Evolutionary conservation across 2,329 filamentous ascomycete species (phyloP).

Genomic region (Fusarium sp.): DNA sequence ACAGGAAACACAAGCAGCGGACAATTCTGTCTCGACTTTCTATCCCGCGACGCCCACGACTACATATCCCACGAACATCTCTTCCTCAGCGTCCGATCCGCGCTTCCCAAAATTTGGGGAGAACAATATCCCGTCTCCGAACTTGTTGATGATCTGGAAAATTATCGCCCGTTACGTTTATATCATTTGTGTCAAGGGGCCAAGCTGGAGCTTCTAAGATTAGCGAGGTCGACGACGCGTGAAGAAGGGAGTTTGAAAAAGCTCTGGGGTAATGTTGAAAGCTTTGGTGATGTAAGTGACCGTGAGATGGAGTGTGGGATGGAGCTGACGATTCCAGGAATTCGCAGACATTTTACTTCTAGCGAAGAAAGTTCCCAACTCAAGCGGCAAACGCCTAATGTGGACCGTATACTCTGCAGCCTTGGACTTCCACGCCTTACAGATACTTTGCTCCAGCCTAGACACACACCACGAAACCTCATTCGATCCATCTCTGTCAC

Average conservation of each 20-base stretch:
- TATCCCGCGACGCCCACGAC: constrained; percentile 34
- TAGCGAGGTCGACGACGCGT: constrained; percentile 12
- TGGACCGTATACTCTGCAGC: constrained; percentile 40
- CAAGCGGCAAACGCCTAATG: constrained; percentile 37
- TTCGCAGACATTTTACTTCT: constrained; percentile 34
- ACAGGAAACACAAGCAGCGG: constrained; percentile 28
- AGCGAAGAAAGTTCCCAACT: not conserved
- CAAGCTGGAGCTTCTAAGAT: constrained; percentile 30
- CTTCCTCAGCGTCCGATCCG: constrained; percentile 31
- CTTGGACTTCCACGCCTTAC: constrained; percentile 35
- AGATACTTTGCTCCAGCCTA: constrained; percentile 19
- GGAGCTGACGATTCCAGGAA: constrained; percentile 19
- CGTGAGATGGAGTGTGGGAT: accelerated
- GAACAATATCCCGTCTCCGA: constrained; percentile 33
- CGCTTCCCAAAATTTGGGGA: constrained; percentile 40
- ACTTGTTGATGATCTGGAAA: constrained; percentile 37
- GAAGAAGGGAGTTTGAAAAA: not conserved
- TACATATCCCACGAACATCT: constrained; percentile 40
- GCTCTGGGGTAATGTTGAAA: constrained; percentile 27
- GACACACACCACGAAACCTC: not conserved
- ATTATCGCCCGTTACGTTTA: constrained; percentile 32
- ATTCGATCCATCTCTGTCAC: not conserved
- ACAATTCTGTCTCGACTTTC: constrained; percentile 33
- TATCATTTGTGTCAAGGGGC: constrained; percentile 38
- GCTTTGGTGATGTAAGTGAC: constrained; percentile 32